A percentile compares a stretch with the other conserved stretches of the same genome.
Conservation (phyloP, 352 stramenopile species). For the Phytophthora lateralis region DNA sequence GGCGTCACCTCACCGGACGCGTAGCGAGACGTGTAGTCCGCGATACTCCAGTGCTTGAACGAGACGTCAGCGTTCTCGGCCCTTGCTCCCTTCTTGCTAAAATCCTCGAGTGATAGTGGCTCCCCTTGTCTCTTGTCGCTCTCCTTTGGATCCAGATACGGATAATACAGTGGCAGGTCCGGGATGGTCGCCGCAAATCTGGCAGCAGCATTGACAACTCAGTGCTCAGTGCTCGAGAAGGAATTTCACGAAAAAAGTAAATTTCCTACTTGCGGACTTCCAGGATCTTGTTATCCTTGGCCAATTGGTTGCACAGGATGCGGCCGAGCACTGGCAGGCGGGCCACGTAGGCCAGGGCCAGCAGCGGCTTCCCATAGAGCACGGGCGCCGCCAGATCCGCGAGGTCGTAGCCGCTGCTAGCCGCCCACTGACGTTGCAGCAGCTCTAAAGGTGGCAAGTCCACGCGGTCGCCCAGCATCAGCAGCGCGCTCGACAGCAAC, state of each 20-base stretch:
- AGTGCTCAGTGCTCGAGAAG: not conserved
- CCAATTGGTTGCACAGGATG: slow-evolving; percentile 52
- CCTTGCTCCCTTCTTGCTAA: slow-evolving; percentile 35
- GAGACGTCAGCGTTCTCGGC: slow-evolving; percentile 4
- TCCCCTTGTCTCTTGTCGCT: slow-evolving; percentile 29
- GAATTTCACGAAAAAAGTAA: not conserved
- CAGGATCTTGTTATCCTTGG: slow-evolving; percentile 68
- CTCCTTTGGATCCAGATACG: slow-evolving; percentile 56
- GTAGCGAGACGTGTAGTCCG: slow-evolving; percentile 72
- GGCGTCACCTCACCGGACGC: slow-evolving; percentile 47
- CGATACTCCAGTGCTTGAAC: slow-evolving; percentile 77
- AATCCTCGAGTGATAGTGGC: slow-evolving; percentile 35
- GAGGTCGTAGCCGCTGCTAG: slow-evolving; percentile 56
- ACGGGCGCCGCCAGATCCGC: slow-evolving; percentile 48
- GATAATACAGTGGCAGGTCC: slow-evolving; percentile 85
- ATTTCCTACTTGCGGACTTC: slow-evolving; percentile 51
- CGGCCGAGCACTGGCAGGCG: slow-evolving; percentile 55
- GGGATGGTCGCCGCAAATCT: slow-evolving; percentile 64
- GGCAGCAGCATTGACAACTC: not conserved
- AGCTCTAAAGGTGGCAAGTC: slow-evolving; percentile 38
- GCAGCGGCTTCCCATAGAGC: slow-evolving; percentile 55
- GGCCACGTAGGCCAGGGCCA: slow-evolving; percentile 48
- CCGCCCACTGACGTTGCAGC: slow-evolving; percentile 42
- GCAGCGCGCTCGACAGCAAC: slow-evolving; percentile 47
- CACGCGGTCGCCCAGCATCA: slow-evolving; percentile 59